Conservation (phyloP, 495 filamentous ascomycete species). For the Podospora pseudoanserina region DNA sequence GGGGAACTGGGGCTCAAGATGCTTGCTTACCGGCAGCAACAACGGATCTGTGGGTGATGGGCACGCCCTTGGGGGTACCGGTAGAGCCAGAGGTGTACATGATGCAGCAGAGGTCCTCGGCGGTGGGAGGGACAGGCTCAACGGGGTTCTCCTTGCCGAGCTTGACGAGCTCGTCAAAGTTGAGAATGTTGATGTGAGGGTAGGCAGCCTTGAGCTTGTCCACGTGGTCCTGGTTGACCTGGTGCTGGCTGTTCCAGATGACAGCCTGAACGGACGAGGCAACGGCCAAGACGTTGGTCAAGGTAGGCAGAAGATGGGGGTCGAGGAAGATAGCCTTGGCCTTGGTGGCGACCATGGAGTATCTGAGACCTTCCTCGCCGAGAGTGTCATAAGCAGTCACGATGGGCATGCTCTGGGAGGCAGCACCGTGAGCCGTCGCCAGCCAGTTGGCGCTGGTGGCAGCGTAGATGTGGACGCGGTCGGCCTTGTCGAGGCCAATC, state of each 20-base stretch:
- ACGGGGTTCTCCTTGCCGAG: constrained; percentile 77
- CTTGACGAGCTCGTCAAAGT: constrained; percentile 80
- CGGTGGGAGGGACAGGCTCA: constrained; percentile 73
- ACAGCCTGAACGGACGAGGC: constrained; percentile 74
- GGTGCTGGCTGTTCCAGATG: constrained; percentile 81
- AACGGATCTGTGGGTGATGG: constrained; percentile 83
- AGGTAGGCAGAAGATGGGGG: constrained; percentile 72
- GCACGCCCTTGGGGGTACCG: constrained; percentile 91
- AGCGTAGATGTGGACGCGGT: constrained; percentile 84
- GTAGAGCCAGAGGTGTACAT: constrained; percentile 99
- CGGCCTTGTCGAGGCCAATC: constrained; percentile 68
- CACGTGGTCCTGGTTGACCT: constrained; percentile 73
- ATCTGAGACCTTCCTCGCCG: constrained; percentile 86
- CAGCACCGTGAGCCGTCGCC: constrained; percentile 53
- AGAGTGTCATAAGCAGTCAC: constrained; percentile 81
- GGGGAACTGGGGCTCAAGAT: background rate
- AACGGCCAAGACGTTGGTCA: constrained; percentile 76
- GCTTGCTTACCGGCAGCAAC: constrained; percentile 71
- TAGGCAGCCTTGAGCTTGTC: constrained; percentile 72
- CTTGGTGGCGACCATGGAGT: constrained; percentile 84
- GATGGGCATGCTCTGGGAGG: constrained; percentile 60
- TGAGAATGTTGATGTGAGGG: constrained; percentile 66
- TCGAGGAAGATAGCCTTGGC: constrained; percentile 91
- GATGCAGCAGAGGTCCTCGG: constrained; percentile 92
- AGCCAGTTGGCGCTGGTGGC: constrained; percentile 84